phyloP scores from a whole-genome alignment of 2,329 filamentous ascomycete genomes.

The Aspergillus pseudonomiae region DNA sequence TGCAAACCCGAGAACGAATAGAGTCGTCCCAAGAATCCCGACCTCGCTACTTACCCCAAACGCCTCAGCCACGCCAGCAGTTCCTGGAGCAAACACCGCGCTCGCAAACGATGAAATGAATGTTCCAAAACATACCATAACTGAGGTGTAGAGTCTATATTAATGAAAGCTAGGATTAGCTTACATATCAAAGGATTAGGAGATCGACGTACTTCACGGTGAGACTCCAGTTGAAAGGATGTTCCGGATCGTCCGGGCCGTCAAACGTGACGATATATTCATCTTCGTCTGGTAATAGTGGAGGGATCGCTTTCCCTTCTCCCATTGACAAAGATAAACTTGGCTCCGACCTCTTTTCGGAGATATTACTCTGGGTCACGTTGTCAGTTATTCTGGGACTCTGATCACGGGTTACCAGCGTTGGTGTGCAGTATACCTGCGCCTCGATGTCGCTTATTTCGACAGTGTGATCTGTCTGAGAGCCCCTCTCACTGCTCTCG shows the following conservation, averaged over 20 bases:
- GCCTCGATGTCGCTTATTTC: neutral
- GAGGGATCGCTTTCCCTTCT: slow-evolving; percentile 51
- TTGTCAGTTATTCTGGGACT: neutral
- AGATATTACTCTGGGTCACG: neutral
- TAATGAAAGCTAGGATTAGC: neutral
- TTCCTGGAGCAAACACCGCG: slow-evolving; percentile 71
- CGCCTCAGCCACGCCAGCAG: slow-evolving; percentile 53
- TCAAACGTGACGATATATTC: slow-evolving; percentile 58
- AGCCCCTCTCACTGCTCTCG: neutral
- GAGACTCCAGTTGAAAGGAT: slow-evolving; percentile 56
- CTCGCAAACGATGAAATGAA: slow-evolving; percentile 53
- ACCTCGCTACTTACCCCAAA: slow-evolving; percentile 49
- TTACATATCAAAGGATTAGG: neutral
- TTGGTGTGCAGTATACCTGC: neutral
- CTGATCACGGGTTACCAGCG: neutral
- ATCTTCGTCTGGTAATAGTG: slow-evolving; percentile 49
- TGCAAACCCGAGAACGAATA: slow-evolving; percentile 56
- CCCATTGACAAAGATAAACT: slow-evolving; percentile 3
- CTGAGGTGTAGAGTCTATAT: slow-evolving; percentile 24
- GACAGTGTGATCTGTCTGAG: neutral
- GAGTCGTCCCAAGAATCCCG: slow-evolving; percentile 47
- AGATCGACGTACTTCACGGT: slow-evolving; percentile 45
- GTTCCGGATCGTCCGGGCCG: slow-evolving; percentile 50
- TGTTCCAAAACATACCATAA: slow-evolving; percentile 47
- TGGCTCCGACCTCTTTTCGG: neutral